Evolutionary conservation across 2,329 filamentous ascomycete species (phyloP), one percentile per base, ranked within the genome.

Genomic region (Fusarium staphyleae): DNA sequence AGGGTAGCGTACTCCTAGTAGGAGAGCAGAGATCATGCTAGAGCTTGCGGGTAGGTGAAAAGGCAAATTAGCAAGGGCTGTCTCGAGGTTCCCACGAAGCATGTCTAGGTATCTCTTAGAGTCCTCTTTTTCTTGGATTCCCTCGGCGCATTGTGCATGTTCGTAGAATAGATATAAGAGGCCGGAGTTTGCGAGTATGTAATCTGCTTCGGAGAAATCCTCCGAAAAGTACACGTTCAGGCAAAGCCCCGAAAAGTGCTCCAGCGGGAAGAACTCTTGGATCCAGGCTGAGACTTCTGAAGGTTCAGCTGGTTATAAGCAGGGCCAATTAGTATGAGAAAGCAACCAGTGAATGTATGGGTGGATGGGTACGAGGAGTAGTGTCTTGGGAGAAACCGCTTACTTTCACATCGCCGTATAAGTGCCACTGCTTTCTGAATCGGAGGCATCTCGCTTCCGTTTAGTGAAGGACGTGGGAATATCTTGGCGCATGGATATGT

Each of bases 141-240:
- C 36, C 4, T 40, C 12, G 7, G 49, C 33, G 9, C 49, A 49
- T 12, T 62, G 45, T 19, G 50, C 42, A 5, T 60, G 55, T 35
- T 71, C 70, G 35, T 51, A 52, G 42, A 72, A 70, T 16, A 73
- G 59, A 19, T 67, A 69, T 30, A 70, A 60, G 6, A 73, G 62
- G 2, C 71, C 70, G 3, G 66, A 57, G 24, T 73, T 73, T 1
- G 70, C 67, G n/a, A 69, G 67, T 43, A 73, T 72, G 19, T 71
- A 73, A 28, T 71, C 67, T 6, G 69, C 60, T 16, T 72, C 68
- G 5, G 67, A 63, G 36, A 68, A 64, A 34, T 72, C 68, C 2
- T 67, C 68, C 2, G 70, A 65, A 39, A 72, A 73, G 39, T 72
- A 73, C 2, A 73, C 65, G 10, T 66, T 66, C 7, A 72, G 60